Evolutionary conservation across 2,329 filamentous ascomycete species (phyloP).

Genomic region (Apiospora phragmitis): DNA sequence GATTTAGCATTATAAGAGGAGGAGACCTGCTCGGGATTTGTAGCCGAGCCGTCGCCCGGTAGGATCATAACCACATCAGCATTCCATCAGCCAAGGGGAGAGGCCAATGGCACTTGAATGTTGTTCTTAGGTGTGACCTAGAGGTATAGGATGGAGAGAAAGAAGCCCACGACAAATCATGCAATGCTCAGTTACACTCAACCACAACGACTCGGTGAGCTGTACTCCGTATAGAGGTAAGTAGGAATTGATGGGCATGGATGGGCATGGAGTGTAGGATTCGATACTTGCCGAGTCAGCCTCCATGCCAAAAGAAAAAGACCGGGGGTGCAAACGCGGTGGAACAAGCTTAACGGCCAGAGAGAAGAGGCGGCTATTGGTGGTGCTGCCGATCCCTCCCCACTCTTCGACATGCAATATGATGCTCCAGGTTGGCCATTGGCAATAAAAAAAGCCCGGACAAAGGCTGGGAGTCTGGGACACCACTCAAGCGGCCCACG

Average conservation of each 20-base stretch:
- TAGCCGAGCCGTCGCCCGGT: background rate
- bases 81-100: constrained; percentile 5
- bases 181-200: background rate
- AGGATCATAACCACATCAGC: constrained; percentile 10
- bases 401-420: background rate
- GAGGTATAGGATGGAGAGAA: background rate
- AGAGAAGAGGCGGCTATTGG: background rate
- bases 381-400: background rate
- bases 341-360: background rate
- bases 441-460: background rate
- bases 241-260: background rate
- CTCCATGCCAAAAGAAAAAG: background rate
- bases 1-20: background rate
- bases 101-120: background rate
- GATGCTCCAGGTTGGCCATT: background rate
- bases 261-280: background rate
- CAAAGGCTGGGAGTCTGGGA: too few relatives aligned
- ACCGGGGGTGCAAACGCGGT: background rate
- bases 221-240: background rate
- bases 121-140: background rate
- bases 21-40: background rate
- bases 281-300: constrained; percentile 3
- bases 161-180: background rate
- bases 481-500: background rate
- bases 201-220: background rate